These are phyloP conservation scores for Monilinia fructicola DNA, from an alignment of 2,329 filamentous ascomycete species.

Conservation along the genomic window DNA sequence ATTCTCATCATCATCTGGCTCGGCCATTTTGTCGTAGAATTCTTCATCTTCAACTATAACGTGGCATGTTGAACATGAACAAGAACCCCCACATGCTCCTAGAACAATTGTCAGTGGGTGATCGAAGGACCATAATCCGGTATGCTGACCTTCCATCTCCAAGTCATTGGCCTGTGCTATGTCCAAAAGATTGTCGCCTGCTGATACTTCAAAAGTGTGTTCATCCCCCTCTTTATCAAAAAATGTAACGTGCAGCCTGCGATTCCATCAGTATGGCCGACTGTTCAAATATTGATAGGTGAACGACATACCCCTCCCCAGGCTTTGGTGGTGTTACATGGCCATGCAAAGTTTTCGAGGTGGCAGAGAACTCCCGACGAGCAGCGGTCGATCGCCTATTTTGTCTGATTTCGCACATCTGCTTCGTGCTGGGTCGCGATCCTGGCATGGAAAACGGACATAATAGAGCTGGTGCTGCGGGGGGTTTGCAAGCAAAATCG, in stretches of 20 bases:
- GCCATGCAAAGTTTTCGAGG: slow-evolving; percentile 63
- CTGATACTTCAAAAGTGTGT: slow-evolving; percentile 74
- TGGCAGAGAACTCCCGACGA: slow-evolving; percentile 60
- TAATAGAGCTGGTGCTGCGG: slow-evolving; percentile 4
- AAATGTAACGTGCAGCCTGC: slow-evolving; percentile 83
- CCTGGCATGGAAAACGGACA: slow-evolving; percentile 19
- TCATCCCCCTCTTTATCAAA: slow-evolving; percentile 83
- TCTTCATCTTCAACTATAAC: slow-evolving; percentile 65
- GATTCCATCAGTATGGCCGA: slow-evolving; percentile 19
- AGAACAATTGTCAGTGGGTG: slow-evolving; percentile 20
- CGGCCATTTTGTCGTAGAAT: slow-evolving; percentile 62
- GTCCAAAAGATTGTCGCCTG: slow-evolving; percentile 91
- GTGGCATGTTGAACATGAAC: slow-evolving; percentile 74
- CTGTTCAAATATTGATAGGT: background rate
- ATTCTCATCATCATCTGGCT: slow-evolving; percentile 64
- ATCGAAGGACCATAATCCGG: background rate
- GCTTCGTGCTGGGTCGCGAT: slow-evolving; percentile 18
- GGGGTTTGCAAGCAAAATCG: slow-evolving; percentile 22
- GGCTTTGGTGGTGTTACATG: slow-evolving; percentile 82
- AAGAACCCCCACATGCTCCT: slow-evolving; percentile 85
- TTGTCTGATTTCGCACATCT: slow-evolving; percentile 18
- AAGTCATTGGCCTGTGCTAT: slow-evolving; percentile 93
- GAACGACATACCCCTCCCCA: slow-evolving; percentile 75
- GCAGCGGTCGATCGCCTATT: slow-evolving; percentile 6
- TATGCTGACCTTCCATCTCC: slow-evolving; percentile 82